Percentiles rank a stretch among this genome's conserved stretches.
phyloP scores from a whole-genome alignment of 2,329 filamentous ascomycete species.

The Didymella exigua region DNA sequence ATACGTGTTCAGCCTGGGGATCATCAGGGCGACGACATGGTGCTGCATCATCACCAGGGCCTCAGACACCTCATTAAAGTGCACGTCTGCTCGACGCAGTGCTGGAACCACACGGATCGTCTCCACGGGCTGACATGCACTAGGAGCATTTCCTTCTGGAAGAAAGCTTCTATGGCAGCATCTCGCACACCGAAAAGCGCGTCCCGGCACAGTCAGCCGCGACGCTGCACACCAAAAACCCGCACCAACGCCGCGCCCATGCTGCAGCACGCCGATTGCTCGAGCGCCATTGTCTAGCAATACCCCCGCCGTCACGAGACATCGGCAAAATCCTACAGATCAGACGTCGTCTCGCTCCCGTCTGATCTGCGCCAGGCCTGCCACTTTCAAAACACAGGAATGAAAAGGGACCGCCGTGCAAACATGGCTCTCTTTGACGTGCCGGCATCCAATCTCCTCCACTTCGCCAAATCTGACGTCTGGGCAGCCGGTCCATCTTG shows the following conservation, averaged over 20 bases:
- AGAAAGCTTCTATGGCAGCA: background rate
- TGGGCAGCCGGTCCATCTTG: slow-evolving; percentile 3
- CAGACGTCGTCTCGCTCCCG: slow-evolving; percentile 20
- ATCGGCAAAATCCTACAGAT: slow-evolving; percentile 17
- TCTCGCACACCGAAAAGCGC: slow-evolving; percentile 3
- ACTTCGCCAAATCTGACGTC: background rate
- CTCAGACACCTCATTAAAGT: slow-evolving; percentile 19
- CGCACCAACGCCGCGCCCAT: background rate
- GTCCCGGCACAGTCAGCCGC: background rate
- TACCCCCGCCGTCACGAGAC: slow-evolving; percentile 19
- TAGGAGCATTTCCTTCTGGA: slow-evolving; percentile 11
- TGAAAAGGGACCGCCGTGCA: slow-evolving; percentile 7
- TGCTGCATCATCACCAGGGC: slow-evolving; percentile 3
- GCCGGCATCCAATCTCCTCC: slow-evolving; percentile 10
- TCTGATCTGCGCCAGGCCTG: slow-evolving; percentile 19
- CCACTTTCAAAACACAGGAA: slow-evolving; percentile 17
- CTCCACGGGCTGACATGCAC: slow-evolving; percentile 15
- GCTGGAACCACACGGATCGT: slow-evolving; percentile 6
- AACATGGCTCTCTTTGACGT: slow-evolving; percentile 3
- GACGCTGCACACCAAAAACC: background rate
- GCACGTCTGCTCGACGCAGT: slow-evolving; percentile 5
- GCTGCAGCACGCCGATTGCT: slow-evolving; percentile 15
- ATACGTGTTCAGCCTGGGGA: background rate
- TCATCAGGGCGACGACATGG: slow-evolving; percentile 16
- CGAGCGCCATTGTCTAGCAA: slow-evolving; percentile 11